Percentiles rank a stretch among this genome's conserved stretches.
Evolutionary conservation across 2,329 filamentous ascomycete genomes (phyloP).

Genomic region (Onygena corvina): DNA sequence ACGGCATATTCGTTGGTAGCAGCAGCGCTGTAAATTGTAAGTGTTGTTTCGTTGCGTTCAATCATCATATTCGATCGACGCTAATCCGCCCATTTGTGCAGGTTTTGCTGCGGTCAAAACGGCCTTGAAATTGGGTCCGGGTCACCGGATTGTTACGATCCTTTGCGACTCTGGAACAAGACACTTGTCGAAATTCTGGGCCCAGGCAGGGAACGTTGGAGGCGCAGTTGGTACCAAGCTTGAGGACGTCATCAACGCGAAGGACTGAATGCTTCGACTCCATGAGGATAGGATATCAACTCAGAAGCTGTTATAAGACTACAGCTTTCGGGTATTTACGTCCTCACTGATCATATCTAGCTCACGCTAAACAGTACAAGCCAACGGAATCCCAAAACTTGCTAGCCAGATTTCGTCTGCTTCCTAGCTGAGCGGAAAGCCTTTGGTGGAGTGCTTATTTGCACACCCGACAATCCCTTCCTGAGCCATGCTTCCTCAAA

Average conservation of each 20-base stretch:
- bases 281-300: background rate
- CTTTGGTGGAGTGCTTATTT: slow-evolving; percentile 14
- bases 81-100: slow-evolving; percentile 18
- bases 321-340: too few relatives aligned
- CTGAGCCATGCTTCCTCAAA: slow-evolving; percentile 11
- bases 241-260: slow-evolving; percentile 33
- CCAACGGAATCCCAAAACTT: slow-evolving; percentile 15
- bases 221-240: slow-evolving; percentile 35
- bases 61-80: slow-evolving; percentile 1
- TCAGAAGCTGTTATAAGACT: too few relatives aligned
- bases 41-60: slow-evolving; percentile 22
- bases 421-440: background rate
- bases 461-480: slow-evolving; percentile 17
- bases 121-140: slow-evolving; percentile 36
- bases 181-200: slow-evolving; percentile 43
- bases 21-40: slow-evolving; percentile 91
- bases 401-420: background rate
- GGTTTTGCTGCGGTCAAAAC: slow-evolving; percentile 39
- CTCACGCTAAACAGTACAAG: too few relatives aligned
- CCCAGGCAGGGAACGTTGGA: slow-evolving; percentile 37
- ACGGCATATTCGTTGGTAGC: slow-evolving; percentile 88
- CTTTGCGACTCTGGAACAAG: slow-evolving; percentile 41
- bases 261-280: background rate
- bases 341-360: too few relatives aligned
- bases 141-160: slow-evolving; percentile 39